Evolutionary conservation across 2,329 filamentous ascomycete genomes (phyloP).

Genomic region (Orbilia ellipsospora): DNA sequence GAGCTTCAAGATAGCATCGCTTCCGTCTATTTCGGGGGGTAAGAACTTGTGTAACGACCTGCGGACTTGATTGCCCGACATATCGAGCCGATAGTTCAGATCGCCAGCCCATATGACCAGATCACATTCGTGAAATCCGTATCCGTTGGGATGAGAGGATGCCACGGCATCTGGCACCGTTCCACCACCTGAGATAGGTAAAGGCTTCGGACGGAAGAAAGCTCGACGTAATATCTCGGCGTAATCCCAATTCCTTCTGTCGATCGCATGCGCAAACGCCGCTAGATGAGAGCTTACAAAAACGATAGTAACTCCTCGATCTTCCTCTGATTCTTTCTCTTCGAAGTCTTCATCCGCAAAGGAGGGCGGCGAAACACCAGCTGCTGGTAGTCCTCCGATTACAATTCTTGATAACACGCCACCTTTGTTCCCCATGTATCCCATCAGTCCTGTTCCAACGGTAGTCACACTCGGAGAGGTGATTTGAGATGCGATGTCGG

Average conservation of each 20-base stretch:
- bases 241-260: constrained; percentile 90
- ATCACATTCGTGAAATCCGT: constrained; percentile 77
- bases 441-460: constrained; percentile 88
- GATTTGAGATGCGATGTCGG: constrained; percentile 77
- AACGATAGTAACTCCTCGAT: constrained; percentile 71
- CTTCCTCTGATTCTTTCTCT: constrained; percentile 69
- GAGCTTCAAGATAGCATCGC: constrained; percentile 28
- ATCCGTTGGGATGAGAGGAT: constrained; percentile 35
- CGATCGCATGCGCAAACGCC: constrained; percentile 83
- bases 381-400: constrained; percentile 68
- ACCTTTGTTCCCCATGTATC: constrained; percentile 96
- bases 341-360: constrained; percentile 20
- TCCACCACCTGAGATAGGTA: constrained; percentile 47
- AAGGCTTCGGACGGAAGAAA: constrained; percentile 68
- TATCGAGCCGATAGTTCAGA: constrained; percentile 89
- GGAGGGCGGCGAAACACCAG: constrained; percentile 46
- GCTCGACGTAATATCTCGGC: constrained; percentile 80
- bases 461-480: constrained; percentile 83
- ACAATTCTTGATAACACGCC: constrained; percentile 84
- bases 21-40: constrained; percentile 45
- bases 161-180: constrained; percentile 25
- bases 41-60: constrained; percentile 70
- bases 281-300: constrained; percentile 94
- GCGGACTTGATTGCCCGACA: constrained; percentile 90
- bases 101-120: constrained; percentile 97